phyloP scores from a whole-genome alignment of 1,284 basidiomycete genomes.

The Ustilago bromivora region DNA sequence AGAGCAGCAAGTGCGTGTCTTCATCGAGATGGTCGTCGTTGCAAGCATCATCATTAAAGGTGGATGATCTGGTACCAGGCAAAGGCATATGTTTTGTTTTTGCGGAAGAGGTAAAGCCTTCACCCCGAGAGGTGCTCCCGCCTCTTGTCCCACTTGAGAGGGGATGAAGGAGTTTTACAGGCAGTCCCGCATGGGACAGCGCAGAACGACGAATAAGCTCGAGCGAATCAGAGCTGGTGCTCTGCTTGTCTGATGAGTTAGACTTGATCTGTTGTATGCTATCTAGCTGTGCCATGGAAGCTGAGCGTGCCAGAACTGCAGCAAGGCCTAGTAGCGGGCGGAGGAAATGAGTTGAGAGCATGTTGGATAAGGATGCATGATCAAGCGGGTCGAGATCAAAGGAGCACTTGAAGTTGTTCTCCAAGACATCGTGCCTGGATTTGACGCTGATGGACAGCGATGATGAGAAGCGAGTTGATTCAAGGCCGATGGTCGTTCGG shows the following conservation, averaged over 20 bases:
- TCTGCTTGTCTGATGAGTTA: neutral
- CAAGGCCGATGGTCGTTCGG: constrained; percentile 15
- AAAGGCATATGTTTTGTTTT: neutral
- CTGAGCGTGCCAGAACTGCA: constrained; percentile 1
- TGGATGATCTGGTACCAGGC: neutral
- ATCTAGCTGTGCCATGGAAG: constrained; percentile 12
- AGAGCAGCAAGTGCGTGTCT: constrained; percentile 14
- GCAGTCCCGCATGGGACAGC: constrained; percentile 4
- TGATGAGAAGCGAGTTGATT: constrained; percentile 31
- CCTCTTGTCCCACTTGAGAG: neutral
- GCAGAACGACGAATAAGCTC: constrained; percentile 31
- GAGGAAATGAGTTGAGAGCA: constrained; percentile 26
- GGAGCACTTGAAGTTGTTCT: constrained; percentile 18
- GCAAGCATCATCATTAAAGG: neutral
- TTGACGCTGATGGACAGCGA: constrained; percentile 29
- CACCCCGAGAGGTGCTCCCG: no score
- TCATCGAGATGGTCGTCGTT: neutral
- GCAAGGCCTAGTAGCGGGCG: constrained; percentile 24
- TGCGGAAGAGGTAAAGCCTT: neutral
- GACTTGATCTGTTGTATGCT: neutral
- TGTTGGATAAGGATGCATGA: constrained; percentile 20
- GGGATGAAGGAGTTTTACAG: neutral
- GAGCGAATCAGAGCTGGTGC: constrained; percentile 4
- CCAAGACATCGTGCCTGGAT: neutral
- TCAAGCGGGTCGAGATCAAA: constrained; percentile 42